phyloP scores from a whole-genome alignment of 371 early-diverging fungal species.

The Mucor mucedo region DNA sequence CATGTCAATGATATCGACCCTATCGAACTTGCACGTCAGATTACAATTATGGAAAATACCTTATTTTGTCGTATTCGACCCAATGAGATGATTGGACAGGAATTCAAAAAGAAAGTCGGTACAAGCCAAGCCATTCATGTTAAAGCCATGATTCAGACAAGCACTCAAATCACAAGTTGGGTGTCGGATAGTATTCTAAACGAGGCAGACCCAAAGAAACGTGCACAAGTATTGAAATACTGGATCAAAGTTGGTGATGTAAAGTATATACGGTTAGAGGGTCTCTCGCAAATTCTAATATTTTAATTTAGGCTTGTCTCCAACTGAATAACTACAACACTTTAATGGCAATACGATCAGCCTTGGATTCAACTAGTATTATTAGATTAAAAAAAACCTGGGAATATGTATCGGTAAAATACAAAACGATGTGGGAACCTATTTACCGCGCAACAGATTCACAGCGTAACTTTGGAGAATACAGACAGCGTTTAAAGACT shows the following conservation, averaged over 20 bases:
- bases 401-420: constrained; percentile 64
- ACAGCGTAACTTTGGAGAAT: constrained; percentile 76
- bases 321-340: constrained; percentile 82
- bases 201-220: constrained; percentile 70
- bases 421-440: constrained; percentile 53
- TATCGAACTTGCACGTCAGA: constrained; percentile 76
- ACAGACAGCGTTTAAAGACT: constrained; percentile 67
- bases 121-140: constrained; percentile 51
- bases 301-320: constrained; percentile 51
- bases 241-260: constrained; percentile 72
- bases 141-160: constrained; percentile 55
- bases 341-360: constrained; percentile 80
- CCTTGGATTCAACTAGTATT: constrained; percentile 77
- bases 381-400: constrained; percentile 77
- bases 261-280: background rate
- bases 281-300: background rate
- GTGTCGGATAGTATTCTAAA: constrained; percentile 69
- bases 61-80: constrained; percentile 67
- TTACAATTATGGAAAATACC: constrained; percentile 70
- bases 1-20: constrained; percentile 75
- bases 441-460: constrained; percentile 70
- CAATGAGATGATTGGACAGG: constrained; percentile 68
- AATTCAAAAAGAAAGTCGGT: constrained; percentile 61
- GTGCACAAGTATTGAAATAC: constrained; percentile 70
- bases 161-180: constrained; percentile 70